These are phyloP conservation scores for Diutina scorzettiae DNA, from an alignment of 1,139 yeast genomes.

Conservation along the genomic window DNA sequence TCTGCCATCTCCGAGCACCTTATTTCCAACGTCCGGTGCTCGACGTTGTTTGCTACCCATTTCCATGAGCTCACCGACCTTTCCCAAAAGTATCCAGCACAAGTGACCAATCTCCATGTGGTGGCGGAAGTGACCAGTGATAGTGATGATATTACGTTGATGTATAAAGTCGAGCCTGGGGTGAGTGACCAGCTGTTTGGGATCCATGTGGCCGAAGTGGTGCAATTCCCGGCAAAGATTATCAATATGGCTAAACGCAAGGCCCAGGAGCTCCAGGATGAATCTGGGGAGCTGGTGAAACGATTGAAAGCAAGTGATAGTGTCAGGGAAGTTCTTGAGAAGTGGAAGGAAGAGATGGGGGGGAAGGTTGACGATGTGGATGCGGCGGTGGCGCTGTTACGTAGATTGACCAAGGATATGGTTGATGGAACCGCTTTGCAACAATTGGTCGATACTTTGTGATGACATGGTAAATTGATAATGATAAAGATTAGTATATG, in stretches of 20 bases:
- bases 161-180: conserved; percentile 88
- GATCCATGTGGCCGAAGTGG: conserved; percentile 93
- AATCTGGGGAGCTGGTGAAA: conserved; percentile 28
- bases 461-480: not conserved
- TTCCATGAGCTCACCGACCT: conserved; percentile 88
- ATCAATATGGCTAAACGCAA: conserved; percentile 91
- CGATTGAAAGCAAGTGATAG: not conserved
- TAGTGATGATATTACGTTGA: conserved; percentile 66
- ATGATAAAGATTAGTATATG: not conserved
- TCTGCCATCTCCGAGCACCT: conserved; percentile 91
- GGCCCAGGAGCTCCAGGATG: conserved; percentile 75
- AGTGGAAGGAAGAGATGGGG: not conserved
- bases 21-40: conserved; percentile 57
- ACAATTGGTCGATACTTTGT: conserved; percentile 1
- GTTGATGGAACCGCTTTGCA: conserved; percentile 2
- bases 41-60: conserved; percentile 90
- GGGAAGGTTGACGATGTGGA: not conserved
- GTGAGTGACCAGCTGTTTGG: conserved; percentile 92
- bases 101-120: conserved; percentile 75
- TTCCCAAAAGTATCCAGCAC: conserved; percentile 42
- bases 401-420: not conserved
- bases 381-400: not conserved
- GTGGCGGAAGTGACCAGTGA: conserved; percentile 70
- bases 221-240: conserved; percentile 80
- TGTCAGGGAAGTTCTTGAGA: not conserved